Evolutionary conservation across 257 asterid species (phyloP), one percentile per base, ranked within the genome.

Genomic region (Nemophila menziesii): DNA sequence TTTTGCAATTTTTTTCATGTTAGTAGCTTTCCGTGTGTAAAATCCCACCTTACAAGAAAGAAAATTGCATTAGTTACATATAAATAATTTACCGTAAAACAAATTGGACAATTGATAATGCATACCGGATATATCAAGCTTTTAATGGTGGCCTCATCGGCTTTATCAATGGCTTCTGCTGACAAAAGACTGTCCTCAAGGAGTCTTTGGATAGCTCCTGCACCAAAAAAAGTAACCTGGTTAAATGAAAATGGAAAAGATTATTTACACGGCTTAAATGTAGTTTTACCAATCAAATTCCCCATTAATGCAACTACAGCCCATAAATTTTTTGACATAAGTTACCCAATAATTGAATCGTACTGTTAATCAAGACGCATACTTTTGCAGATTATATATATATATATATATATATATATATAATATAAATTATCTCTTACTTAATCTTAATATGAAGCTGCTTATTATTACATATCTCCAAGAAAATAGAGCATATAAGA

Each of bases 181-280:
- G 87, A 56, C 48, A 90, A 94, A 62, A 90, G 62, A 56, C 67
- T 74, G 57, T 85, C 72, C 59, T 81, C 78, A 45, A 74, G 82
- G 60, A 90, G 86, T 56, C 92, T 71, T 51, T 90, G 93, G 48
- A 90, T 66, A 48, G 98, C 98, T 43, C 98, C 98, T 90, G 74
- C 56, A 68, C 27, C 56, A 58, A 8, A n/a, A 33, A 48, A 37
- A 40, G 34, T 16, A 45, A 18, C 24, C 43, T 1, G n/a, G 36
- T 24, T 11, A 8, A n/a, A n/a, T 19, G 5, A 20, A 43, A 36
- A 22, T 6, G 15, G 16, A 49, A 10, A 16, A 18, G 7, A 9
- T 29, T 29, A 29, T 7, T 29, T 2, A 5, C 33, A 29, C 36
- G 12, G 36, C 7, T 29, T 29, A 29, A 29, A 29, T 29, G 36